Evolutionary conservation across 495 filamentous ascomycete genomes (phyloP).

Genomic region (Hypoxylon cercidicola): DNA sequence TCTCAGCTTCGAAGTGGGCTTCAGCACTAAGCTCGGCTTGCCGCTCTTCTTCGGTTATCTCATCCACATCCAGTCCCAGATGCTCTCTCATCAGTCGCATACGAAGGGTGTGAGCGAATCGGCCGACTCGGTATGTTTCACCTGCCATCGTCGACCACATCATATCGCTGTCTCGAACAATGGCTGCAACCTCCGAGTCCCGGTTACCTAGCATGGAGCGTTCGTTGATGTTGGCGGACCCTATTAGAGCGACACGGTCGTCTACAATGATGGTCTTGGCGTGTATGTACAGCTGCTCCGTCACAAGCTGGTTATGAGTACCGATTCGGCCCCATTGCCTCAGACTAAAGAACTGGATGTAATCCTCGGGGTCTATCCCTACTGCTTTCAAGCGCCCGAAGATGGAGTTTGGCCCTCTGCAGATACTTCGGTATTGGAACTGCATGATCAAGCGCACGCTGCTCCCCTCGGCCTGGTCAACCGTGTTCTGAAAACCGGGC

Average conservation of each 20-base stretch:
- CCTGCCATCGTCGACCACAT: conserved; percentile 92
- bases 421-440: conserved; percentile 97
- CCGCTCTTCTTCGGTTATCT: conserved; percentile 83
- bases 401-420: conserved; percentile 90
- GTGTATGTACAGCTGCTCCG: conserved; percentile 98
- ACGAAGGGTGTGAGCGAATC: conserved; percentile 92
- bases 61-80: conserved; percentile 93
- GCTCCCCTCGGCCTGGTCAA: conserved; percentile 91
- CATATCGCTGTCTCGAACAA: conserved; percentile 95
- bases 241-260: conserved; percentile 92
- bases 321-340: conserved; percentile 94
- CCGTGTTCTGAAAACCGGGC: conserved; percentile 97
- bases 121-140: conserved; percentile 85
- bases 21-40: conserved; percentile 62
- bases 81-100: conserved; percentile 97
- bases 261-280: conserved; percentile 98
- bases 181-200: conserved; percentile 91
- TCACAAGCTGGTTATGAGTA: conserved; percentile 80
- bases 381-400: conserved; percentile 83
- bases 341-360: conserved; percentile 93
- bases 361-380: conserved; percentile 95
- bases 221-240: conserved; percentile 99
- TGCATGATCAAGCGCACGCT: conserved; percentile 97
- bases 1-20: conserved; percentile 62
- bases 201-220: conserved; percentile 91